phyloP scores from a whole-genome alignment of 2,329 filamentous ascomycete species.

The Fusarium nanum region DNA sequence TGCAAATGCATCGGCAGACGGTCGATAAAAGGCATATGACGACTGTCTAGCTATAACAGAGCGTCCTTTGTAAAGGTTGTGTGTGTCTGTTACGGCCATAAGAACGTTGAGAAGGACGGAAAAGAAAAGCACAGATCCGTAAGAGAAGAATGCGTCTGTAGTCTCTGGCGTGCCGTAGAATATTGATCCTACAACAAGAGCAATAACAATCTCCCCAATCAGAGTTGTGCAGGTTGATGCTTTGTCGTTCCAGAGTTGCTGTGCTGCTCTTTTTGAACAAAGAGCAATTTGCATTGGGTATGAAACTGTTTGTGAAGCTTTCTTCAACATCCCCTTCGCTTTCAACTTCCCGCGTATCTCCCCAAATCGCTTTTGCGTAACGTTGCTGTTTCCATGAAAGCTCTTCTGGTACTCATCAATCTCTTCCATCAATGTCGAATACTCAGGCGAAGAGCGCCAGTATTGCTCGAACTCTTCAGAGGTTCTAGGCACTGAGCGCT shows the following conservation, averaged over 20 bases:
- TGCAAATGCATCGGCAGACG: slow-evolving; percentile 64
- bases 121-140: slow-evolving; percentile 69
- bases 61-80: slow-evolving; percentile 56
- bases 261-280: slow-evolving; percentile 63
- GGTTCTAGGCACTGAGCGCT: slow-evolving; percentile 71
- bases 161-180: slow-evolving; percentile 65
- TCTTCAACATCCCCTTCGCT: slow-evolving; percentile 3
- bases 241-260: slow-evolving; percentile 64
- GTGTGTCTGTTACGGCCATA: slow-evolving; percentile 66
- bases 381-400: slow-evolving; percentile 55
- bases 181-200: slow-evolving; percentile 70
- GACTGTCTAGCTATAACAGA: slow-evolving; percentile 62
- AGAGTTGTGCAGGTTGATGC: slow-evolving; percentile 52
- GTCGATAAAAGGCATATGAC: slow-evolving; percentile 64
- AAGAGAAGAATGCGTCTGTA: slow-evolving; percentile 64
- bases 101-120: slow-evolving; percentile 70
- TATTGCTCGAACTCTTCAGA: slow-evolving; percentile 73
- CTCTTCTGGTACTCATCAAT: slow-evolving; percentile 63
- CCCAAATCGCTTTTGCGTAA: slow-evolving; percentile 57
- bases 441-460: slow-evolving; percentile 61
- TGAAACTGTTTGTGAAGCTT: slow-evolving; percentile 51
- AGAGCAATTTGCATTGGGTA: slow-evolving; percentile 65
- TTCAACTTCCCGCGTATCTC: slow-evolving; percentile 55
- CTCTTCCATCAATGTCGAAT: slow-evolving; percentile 56
- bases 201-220: slow-evolving; percentile 58